A percentile compares a stretch with the other conserved stretches of the same genome.
phyloP scores from a whole-genome alignment of 2,329 filamentous ascomycete species.

The Fusarium transvaalense region DNA sequence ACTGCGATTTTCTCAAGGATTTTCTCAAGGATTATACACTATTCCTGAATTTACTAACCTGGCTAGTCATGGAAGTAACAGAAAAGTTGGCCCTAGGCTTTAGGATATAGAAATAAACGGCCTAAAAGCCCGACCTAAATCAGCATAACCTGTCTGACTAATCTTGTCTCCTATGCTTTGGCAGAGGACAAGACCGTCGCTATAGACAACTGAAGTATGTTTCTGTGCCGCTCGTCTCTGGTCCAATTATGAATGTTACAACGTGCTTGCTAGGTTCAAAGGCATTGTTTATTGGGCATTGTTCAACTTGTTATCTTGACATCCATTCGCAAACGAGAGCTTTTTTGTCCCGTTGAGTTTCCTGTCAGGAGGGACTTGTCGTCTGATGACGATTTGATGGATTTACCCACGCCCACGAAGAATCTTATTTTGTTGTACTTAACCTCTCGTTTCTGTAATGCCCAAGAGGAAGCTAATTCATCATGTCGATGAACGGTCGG shows the following conservation, averaged over 20 bases:
- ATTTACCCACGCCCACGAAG: too few species aligned
- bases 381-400: neutral
- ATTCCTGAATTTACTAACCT: neutral
- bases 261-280: neutral
- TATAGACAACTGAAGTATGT: slow-evolving; percentile 5
- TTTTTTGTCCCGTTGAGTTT: neutral
- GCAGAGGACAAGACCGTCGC: neutral
- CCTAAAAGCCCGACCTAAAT: too few species aligned
- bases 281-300: neutral
- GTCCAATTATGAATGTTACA: neutral
- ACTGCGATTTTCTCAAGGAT: neutral
- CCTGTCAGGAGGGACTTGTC: neutral
- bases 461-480: neutral
- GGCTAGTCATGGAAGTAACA: too few species aligned
- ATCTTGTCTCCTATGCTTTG: too few species aligned
- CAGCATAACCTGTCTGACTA: too few species aligned
- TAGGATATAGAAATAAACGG: too few species aligned
- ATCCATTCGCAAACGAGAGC: neutral
- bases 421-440: neutral
- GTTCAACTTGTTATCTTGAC: neutral
- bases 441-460: neutral
- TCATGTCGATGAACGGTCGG: neutral
- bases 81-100: too few species aligned
- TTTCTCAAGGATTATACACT: neutral
- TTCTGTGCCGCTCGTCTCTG: neutral